phyloP scores from a whole-genome alignment of 495 filamentous ascomycete genomes.

The Aspergillus bridgeri region DNA sequence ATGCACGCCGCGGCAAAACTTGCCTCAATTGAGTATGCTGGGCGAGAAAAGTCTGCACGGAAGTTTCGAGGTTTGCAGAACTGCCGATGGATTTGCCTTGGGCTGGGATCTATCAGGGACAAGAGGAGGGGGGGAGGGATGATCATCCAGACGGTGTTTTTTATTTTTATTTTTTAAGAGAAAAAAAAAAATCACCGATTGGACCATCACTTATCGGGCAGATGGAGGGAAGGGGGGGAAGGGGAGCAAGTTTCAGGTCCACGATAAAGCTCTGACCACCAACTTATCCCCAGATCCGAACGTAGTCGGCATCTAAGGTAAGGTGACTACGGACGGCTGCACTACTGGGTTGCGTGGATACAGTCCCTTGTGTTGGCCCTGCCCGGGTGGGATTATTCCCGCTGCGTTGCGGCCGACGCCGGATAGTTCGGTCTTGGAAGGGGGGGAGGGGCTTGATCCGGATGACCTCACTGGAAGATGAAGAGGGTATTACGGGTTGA shows the following conservation, averaged over 20 bases:
- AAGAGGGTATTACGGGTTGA: not conserved
- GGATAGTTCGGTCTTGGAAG: not conserved
- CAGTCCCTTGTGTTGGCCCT: not conserved
- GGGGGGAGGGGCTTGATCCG: too few species aligned
- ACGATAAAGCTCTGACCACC: not conserved
- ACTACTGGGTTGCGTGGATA: not conserved
- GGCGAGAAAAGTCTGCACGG: not conserved
- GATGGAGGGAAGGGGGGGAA: not conserved
- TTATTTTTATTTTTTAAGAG: too few species aligned
- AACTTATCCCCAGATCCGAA: not conserved
- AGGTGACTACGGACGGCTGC: not conserved
- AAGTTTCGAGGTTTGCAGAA: not conserved
- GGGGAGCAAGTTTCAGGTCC: not conserved
- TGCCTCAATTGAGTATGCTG: not conserved
- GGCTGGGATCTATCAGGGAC: not conserved
- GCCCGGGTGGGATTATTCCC: not conserved
- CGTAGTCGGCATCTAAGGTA: not conserved
- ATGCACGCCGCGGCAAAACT: not conserved
- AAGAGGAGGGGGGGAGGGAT: not conserved
- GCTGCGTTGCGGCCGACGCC: not conserved
- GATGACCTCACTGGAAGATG: not conserved
- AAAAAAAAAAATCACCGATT: not conserved
- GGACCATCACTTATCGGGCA: not conserved
- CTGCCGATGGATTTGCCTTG: not conserved
- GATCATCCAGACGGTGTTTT: too few species aligned